Evolutionary conservation across 352 stramenopile species (phyloP).

Genomic region (Pythium phragmiticola): DNA sequence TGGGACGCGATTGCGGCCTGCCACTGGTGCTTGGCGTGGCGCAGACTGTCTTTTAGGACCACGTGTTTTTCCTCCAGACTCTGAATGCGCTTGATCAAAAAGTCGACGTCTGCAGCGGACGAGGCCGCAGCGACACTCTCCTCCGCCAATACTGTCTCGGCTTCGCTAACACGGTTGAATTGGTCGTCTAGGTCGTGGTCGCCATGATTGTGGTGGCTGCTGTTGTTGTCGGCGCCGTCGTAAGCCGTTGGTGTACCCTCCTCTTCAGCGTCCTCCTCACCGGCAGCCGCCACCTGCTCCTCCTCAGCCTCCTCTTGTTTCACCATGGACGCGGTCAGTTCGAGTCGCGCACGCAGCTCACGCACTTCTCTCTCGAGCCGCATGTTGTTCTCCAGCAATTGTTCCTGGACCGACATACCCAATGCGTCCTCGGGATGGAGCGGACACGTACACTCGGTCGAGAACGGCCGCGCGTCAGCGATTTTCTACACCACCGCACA

Average conservation of each 20-base stretch:
- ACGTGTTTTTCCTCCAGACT: constrained; percentile 24
- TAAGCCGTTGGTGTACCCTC: constrained; percentile 3
- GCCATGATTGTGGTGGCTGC: constrained; percentile 5
- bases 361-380: constrained; percentile 22
- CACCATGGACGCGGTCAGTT: neutral
- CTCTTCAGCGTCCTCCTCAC: neutral
- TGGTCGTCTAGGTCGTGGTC: neutral
- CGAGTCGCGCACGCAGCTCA: constrained; percentile 9
- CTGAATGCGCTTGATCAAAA: constrained; percentile 22
- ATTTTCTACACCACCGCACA: constrained; percentile 28
- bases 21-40: constrained; percentile 36
- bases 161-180: neutral
- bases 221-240: constrained; percentile 22
- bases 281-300: neutral
- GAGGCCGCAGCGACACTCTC: neutral
- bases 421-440: constrained; percentile 15
- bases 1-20: constrained; percentile 29
- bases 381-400: constrained; percentile 27
- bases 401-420: constrained; percentile 23
- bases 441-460: constrained; percentile 22
- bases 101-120: constrained; percentile 4
- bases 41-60: constrained; percentile 22
- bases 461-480: constrained; percentile 36
- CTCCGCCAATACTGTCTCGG: constrained; percentile 1
- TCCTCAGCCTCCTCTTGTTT: neutral